phyloP scores from a whole-genome alignment of 2,329 filamentous ascomycete species.

The Sporothrix schenckii region DNA sequence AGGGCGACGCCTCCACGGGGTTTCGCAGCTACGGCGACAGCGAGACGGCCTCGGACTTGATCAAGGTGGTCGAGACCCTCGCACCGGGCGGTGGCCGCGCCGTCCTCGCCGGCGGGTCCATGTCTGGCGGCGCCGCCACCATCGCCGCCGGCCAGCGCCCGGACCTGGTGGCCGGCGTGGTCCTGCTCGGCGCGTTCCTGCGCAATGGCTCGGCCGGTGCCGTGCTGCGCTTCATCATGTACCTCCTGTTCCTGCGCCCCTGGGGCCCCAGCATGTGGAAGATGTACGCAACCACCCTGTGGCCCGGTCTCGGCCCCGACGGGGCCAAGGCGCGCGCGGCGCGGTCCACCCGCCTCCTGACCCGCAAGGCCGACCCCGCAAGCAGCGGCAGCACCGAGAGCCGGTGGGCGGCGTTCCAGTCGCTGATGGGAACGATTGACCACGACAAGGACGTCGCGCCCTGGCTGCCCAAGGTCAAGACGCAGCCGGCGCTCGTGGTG shows the following conservation, averaged over 20 bases:
- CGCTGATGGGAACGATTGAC: constrained; percentile 28
- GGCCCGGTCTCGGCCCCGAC: constrained; percentile 34
- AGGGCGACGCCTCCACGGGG: constrained; percentile 32
- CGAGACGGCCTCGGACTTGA: constrained; percentile 33
- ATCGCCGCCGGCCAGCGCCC: constrained; percentile 35
- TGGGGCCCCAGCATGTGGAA: constrained; percentile 36
- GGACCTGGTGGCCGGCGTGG: constrained; percentile 34
- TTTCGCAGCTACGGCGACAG: constrained; percentile 35
- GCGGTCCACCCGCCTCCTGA: constrained; percentile 27
- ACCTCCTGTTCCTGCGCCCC: constrained; percentile 31
- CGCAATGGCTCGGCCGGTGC: constrained; percentile 30
- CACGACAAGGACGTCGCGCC: constrained; percentile 33
- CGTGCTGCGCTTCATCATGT: constrained; percentile 25
- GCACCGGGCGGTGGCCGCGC: not conserved
- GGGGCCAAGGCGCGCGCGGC: constrained; percentile 32
- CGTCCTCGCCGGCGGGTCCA: constrained; percentile 35
- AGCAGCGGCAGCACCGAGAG: not conserved
- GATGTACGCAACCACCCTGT: constrained; percentile 32
- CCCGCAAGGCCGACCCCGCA: not conserved
- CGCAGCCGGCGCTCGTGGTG: constrained; percentile 35
- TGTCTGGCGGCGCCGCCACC: constrained; percentile 34
- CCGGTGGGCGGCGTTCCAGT: constrained; percentile 35
- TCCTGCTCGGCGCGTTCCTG: constrained; percentile 34
- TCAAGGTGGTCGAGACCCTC: constrained; percentile 31
- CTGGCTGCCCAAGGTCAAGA: constrained; percentile 27